Base-by-base conservation (phyloP, 2,329 filamentous ascomycete species). In the Penicillium sp. region DNA sequence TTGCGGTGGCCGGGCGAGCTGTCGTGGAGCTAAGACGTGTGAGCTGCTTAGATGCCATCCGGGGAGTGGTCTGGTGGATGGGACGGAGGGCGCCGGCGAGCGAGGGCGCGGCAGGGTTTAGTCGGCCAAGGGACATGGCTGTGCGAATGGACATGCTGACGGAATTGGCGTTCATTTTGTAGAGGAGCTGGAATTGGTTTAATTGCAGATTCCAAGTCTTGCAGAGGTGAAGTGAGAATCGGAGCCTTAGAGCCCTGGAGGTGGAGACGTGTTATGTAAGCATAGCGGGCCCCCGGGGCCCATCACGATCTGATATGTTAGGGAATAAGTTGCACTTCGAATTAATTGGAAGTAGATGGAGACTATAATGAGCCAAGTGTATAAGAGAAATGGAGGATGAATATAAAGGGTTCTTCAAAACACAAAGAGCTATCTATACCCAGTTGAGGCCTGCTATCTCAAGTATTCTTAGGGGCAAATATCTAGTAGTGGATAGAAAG, bases 91-190 rank as follows among this genome's bases (percentile, higher is more conserved):
- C 55, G 50, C 57, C 58, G 47, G 64, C 53, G 58, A 70, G 65
- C 5, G 68, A 61, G 50, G 70, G 45, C 40, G 64, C 45, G 22
- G 63, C 61, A 29, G 65, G 56, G 32, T 65, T 62, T 31, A 73
- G 24, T 20, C 69, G 68, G 46, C 67, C 58, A 47, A 67, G 58
- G 10, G 74, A 53, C 22, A 69, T 61, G n/a, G 63, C 66, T 29
- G 69, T 68, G 35, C 72, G 74, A 53, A 73, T 47, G n/a, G 73
- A 70, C 55, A 67, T 65, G 56, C 57, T 66, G 49, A 71, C 58
- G 16, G 64, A 51, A 31, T 62, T 64, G 35, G 63, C 47, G 52
- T 72, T 65, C 66, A 69, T 71, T 18, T 57, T 66, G 56, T 35
- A 42, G 45, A 54, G 35, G 55, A 39, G 39, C 45, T 49, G 57